These are phyloP conservation scores for Fusarium robinianum DNA, from an alignment of 2,329 filamentous ascomycete species.

Conservation along the genomic window DNA sequence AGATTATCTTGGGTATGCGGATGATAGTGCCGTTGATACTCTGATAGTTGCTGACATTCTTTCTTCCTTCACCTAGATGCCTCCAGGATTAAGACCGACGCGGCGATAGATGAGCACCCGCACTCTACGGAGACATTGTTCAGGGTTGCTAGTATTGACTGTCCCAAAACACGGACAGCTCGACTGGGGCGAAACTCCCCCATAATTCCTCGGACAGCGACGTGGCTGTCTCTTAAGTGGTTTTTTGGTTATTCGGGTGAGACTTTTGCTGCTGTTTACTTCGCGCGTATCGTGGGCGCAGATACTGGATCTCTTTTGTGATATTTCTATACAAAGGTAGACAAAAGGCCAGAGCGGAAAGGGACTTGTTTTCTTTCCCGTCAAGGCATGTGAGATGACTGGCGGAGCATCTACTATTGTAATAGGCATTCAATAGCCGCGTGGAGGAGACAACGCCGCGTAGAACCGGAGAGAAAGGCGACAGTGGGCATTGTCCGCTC, in stretches of 20 bases:
- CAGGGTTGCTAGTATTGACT: slow-evolving; percentile 9
- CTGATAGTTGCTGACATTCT: slow-evolving; percentile 17
- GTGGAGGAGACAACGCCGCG: too few relatives aligned
- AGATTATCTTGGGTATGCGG: slow-evolving; percentile 67
- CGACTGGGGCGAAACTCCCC: slow-evolving; percentile 1
- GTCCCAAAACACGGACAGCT: background rate
- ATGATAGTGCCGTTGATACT: background rate
- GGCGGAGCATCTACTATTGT: too few relatives aligned
- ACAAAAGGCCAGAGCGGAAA: slow-evolving; percentile 22
- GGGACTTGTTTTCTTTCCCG: background rate
- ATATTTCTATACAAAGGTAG: slow-evolving; percentile 3
- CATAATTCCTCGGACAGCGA: too few relatives aligned
- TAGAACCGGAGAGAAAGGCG: background rate
- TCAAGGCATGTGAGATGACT: background rate
- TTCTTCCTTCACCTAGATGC: slow-evolving; percentile 37
- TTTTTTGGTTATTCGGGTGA: slow-evolving; percentile 3
- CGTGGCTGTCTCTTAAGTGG: too few relatives aligned
- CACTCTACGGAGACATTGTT: slow-evolving; percentile 17
- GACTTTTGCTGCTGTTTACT: slow-evolving; percentile 2
- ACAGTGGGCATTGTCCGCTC: background rate
- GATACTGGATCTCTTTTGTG: slow-evolving; percentile 5
- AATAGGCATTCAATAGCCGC: too few relatives aligned
- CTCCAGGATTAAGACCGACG: slow-evolving; percentile 35
- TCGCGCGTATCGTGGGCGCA: background rate
- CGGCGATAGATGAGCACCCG: slow-evolving; percentile 20